Evolutionary conservation across 192 early-diverging fungal species (phyloP).

Genomic region (Spizellomyces sp.): DNA sequence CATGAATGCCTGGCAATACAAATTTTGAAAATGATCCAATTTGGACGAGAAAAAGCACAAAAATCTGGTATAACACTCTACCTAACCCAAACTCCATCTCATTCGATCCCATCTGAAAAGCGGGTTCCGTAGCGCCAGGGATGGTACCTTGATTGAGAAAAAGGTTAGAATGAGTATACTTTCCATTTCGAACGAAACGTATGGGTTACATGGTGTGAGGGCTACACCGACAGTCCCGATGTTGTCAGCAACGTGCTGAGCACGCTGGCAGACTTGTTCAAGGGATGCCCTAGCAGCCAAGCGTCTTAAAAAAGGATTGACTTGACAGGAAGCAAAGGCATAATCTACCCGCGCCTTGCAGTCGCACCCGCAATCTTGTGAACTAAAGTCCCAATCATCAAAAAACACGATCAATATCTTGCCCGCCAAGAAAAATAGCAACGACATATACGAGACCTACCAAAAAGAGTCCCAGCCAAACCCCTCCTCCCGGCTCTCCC

Average conservation of each 20-base stretch:
- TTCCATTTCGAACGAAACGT: too few relatives aligned
- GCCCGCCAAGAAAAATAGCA: not conserved
- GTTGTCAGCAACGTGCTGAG: slow-evolving; percentile 58
- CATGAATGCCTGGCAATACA: slow-evolving; percentile 65
- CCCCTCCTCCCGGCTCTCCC: slow-evolving; percentile 76
- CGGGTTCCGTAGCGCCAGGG: slow-evolving; percentile 60
- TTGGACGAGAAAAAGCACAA: too few relatives aligned
- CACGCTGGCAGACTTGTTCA: slow-evolving; percentile 54
- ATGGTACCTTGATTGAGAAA: slow-evolving; percentile 40
- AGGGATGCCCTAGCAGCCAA: slow-evolving; percentile 35
- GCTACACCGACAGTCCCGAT: slow-evolving; percentile 82
- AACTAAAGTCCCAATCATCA: slow-evolving; percentile 34
- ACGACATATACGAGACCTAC: not conserved
- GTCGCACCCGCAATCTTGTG: slow-evolving; percentile 82
- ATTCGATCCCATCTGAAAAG: slow-evolving; percentile 56
- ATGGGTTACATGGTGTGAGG: slow-evolving; percentile 58
- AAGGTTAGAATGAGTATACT: too few relatives aligned
- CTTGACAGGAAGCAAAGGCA: not conserved
- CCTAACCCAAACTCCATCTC: slow-evolving; percentile 71
- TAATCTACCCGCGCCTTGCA: slow-evolving; percentile 59
- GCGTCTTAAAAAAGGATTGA: not conserved
- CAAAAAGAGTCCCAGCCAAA: slow-evolving; percentile 72
- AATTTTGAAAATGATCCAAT: too few relatives aligned
- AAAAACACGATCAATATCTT: not conserved
- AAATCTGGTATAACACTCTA: too few relatives aligned